Percentiles rank a stretch among this genome's conserved stretches.
Conservation (phyloP, 2,329 filamentous ascomycete genomes). For the Trichophyton simii region DNA sequence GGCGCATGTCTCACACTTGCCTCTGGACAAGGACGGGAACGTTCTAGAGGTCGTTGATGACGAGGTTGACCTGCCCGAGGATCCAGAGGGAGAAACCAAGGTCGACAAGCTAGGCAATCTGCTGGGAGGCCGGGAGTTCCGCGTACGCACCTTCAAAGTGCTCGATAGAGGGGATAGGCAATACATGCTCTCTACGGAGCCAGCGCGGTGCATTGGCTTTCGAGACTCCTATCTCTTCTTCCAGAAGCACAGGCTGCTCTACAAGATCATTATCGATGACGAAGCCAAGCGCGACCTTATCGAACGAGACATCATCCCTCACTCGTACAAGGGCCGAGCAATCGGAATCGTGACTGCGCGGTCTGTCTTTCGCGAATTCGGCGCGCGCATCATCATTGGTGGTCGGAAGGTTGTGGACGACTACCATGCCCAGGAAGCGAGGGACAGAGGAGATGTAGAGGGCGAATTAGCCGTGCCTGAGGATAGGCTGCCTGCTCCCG, state of each 20-base stretch:
- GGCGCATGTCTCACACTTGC: slow-evolving; percentile 33
- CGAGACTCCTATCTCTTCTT: slow-evolving; percentile 98
- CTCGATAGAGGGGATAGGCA: slow-evolving; percentile 68
- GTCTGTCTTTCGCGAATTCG: slow-evolving; percentile 94
- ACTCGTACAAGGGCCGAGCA: slow-evolving; percentile 94
- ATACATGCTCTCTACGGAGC: slow-evolving; percentile 98
- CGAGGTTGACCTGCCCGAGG: slow-evolving; percentile 81
- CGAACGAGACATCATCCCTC: slow-evolving; percentile 85
- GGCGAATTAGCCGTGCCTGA: slow-evolving; percentile 86
- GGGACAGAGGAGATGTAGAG: slow-evolving; percentile 66
- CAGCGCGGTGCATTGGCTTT: slow-evolving; percentile 91
- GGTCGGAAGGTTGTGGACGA: slow-evolving; percentile 79
- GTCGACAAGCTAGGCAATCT: slow-evolving; percentile 82
- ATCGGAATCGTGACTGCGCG: slow-evolving; percentile 95
- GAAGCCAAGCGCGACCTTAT: slow-evolving; percentile 97
- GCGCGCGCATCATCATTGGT: slow-evolving; percentile 83
- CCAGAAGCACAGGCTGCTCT: slow-evolving; percentile 89
- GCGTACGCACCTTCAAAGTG: slow-evolving; percentile 89
- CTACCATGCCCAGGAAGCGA: slow-evolving; percentile 66
- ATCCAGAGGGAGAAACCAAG: slow-evolving; percentile 80
- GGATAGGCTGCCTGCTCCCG: slow-evolving; percentile 60
- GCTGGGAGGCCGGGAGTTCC: slow-evolving; percentile 74
- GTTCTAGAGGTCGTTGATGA: slow-evolving; percentile 56
- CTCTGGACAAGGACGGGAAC: slow-evolving; percentile 41
- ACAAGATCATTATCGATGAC: slow-evolving; percentile 96